Conservation (phyloP, 2,329 filamentous ascomycete genomes). For the Claviceps sp. region DNA sequence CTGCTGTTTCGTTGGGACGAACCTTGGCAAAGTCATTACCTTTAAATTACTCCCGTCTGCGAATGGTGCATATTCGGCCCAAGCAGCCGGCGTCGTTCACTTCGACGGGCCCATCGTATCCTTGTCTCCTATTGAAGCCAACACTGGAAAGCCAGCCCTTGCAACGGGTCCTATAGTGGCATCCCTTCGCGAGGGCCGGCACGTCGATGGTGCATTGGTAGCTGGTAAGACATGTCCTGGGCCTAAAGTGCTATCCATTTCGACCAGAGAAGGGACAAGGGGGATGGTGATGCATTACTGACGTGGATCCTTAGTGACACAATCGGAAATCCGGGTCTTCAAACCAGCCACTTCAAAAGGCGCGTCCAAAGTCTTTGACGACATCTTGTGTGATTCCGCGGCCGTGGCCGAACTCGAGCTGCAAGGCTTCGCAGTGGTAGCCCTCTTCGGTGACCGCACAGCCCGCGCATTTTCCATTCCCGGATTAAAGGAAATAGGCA, state of each 20-base stretch:
- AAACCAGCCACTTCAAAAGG: conserved; percentile 74
- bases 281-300: neutral
- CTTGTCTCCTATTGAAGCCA: conserved; percentile 66
- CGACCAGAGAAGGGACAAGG: too few relatives aligned
- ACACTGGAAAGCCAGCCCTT: conserved; percentile 59
- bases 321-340: conserved; percentile 75
- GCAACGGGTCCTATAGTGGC: conserved; percentile 66
- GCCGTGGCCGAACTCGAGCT: conserved; percentile 61
- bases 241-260: too few relatives aligned
- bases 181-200: conserved; percentile 59
- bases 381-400: conserved; percentile 69
- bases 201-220: conserved; percentile 68
- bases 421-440: conserved; percentile 66
- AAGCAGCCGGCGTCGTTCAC: conserved; percentile 53
- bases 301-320: conserved; percentile 31
- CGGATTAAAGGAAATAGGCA: conserved; percentile 69
- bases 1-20: conserved; percentile 81
- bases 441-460: conserved; percentile 71
- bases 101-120: conserved; percentile 60
- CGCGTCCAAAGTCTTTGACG: conserved; percentile 82
- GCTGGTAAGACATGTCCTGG: conserved; percentile 38
- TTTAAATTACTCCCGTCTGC: conserved; percentile 78
- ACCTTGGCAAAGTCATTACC: conserved; percentile 67
- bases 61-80: conserved; percentile 53
- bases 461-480: conserved; percentile 79